A percentile compares a stretch with the other conserved stretches of the same genome.
Evolutionary conservation across 1,284 basidiomycete species (phyloP).

Genomic region (Sporisorium reilianum): DNA sequence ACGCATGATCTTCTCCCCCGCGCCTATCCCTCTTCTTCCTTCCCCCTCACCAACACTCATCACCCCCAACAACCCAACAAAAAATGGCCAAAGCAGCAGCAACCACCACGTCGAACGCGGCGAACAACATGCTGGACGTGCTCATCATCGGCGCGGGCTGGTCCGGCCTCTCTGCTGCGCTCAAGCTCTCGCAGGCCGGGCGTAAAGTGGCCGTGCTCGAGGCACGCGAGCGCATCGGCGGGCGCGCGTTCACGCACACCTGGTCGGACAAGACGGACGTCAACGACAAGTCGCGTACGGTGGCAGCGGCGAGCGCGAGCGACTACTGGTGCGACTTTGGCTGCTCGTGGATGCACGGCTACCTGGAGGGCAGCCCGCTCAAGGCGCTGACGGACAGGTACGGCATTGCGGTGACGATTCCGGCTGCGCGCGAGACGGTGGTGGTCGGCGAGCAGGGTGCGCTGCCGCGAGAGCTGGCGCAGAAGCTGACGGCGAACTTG

Average conservation of each 20-base stretch:
- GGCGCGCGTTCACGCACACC: constrained; percentile 71
- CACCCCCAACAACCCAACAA: neutral
- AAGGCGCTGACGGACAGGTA: constrained; percentile 70
- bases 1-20: neutral
- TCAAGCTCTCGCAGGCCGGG: constrained; percentile 70
- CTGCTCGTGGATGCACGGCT: constrained; percentile 73
- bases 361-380: constrained; percentile 72
- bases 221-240: constrained; percentile 72
- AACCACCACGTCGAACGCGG: constrained; percentile 9
- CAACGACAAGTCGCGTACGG: constrained; percentile 39
- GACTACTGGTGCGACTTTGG: constrained; percentile 60
- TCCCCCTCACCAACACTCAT: neutral
- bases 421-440: constrained; percentile 39
- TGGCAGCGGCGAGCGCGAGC: neutral
- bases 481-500: constrained; percentile 48
- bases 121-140: constrained; percentile 64
- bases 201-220: constrained; percentile 72
- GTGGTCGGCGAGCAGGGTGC: constrained; percentile 52
- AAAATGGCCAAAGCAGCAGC: constrained; percentile 31
- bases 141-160: constrained; percentile 73
- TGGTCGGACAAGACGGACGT: constrained; percentile 48
- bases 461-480: constrained; percentile 23
- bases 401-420: constrained; percentile 60
- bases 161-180: constrained; percentile 72
- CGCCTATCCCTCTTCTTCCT: neutral